phyloP scores from a whole-genome alignment of 2,329 filamentous ascomycete genomes.

The Aphanocladium album region DNA sequence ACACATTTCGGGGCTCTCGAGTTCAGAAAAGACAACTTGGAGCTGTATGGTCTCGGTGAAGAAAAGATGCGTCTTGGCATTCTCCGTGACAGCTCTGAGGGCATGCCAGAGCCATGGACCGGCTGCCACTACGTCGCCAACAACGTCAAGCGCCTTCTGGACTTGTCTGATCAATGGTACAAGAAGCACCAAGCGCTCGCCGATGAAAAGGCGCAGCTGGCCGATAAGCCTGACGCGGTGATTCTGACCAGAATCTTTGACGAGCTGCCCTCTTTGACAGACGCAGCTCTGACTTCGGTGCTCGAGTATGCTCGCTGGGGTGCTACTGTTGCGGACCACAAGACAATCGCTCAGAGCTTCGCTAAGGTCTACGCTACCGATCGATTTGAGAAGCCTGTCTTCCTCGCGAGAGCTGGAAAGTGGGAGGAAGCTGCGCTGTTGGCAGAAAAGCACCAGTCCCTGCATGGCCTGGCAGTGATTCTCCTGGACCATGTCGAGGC shows the following conservation, averaged over 20 bases:
- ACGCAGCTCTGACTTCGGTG: constrained; percentile 50
- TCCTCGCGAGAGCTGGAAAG: constrained; percentile 49
- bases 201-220: constrained; percentile 26
- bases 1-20: constrained; percentile 51
- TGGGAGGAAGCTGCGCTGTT: constrained; percentile 55
- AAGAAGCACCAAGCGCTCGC: constrained; percentile 37
- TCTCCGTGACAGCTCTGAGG: constrained; percentile 58
- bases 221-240: constrained; percentile 31
- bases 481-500: constrained; percentile 48
- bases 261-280: constrained; percentile 46
- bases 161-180: constrained; percentile 53
- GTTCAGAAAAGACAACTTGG: constrained; percentile 67
- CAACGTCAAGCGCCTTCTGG: constrained; percentile 55
- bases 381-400: constrained; percentile 47
- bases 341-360: constrained; percentile 41
- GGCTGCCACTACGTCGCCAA: constrained; percentile 60
- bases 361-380: constrained; percentile 44
- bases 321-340: constrained; percentile 38
- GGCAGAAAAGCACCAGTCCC: constrained; percentile 53
- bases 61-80: constrained; percentile 64
- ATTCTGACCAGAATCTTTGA: constrained; percentile 42
- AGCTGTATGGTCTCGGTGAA: constrained; percentile 65
- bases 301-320: constrained; percentile 50
- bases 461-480: constrained; percentile 51
- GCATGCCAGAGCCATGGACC: constrained; percentile 80